These are phyloP conservation scores for Huntiella savannae DNA, from an alignment of 2,329 filamentous ascomycete species.

Conservation along the genomic window DNA sequence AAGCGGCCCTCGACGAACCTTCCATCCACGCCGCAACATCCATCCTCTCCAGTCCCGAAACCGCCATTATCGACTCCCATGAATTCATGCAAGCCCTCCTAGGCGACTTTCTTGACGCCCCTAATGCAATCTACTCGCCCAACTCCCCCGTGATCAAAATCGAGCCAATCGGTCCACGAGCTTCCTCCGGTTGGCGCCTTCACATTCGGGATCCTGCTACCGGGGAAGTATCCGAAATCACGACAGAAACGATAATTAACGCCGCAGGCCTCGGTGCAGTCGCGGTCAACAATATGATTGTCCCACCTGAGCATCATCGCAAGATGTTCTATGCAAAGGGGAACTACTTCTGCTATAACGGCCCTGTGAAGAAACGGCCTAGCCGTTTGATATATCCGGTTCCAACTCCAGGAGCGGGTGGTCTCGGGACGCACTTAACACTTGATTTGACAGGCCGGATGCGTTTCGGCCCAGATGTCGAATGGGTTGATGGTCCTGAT, in stretches of 20 bases:
- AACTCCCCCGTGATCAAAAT: constrained; percentile 45
- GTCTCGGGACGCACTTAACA: constrained; percentile 83
- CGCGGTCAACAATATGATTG: constrained; percentile 62
- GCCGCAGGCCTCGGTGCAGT: constrained; percentile 66
- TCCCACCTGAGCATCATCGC: constrained; percentile 35
- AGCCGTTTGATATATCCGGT: constrained; percentile 72
- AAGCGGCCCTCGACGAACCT: constrained; percentile 50
- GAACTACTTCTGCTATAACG: constrained; percentile 74
- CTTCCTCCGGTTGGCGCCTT: constrained; percentile 50
- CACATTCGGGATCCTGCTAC: constrained; percentile 26
- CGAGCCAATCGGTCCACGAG: constrained; percentile 25
- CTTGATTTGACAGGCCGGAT: constrained; percentile 70
- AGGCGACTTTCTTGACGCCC: constrained; percentile 55
- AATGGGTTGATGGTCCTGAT: constrained; percentile 60
- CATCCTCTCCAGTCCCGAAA: constrained; percentile 66
- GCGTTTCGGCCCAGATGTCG: constrained; percentile 84
- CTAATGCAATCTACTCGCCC: constrained; percentile 51
- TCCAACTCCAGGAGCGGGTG: constrained; percentile 60
- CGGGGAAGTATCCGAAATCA: constrained; percentile 39
- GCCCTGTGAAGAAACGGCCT: constrained; percentile 38
- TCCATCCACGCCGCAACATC: constrained; percentile 52
- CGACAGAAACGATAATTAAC: constrained; percentile 63
- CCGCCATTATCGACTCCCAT: constrained; percentile 83
- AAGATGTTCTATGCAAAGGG: constrained; percentile 76
- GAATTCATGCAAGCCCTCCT: constrained; percentile 64